Percentiles rank a stretch among this genome's conserved stretches.
Conservation (phyloP, 2,329 filamentous ascomycete species). For the Paracorniculantispora psalliotae region DNA sequence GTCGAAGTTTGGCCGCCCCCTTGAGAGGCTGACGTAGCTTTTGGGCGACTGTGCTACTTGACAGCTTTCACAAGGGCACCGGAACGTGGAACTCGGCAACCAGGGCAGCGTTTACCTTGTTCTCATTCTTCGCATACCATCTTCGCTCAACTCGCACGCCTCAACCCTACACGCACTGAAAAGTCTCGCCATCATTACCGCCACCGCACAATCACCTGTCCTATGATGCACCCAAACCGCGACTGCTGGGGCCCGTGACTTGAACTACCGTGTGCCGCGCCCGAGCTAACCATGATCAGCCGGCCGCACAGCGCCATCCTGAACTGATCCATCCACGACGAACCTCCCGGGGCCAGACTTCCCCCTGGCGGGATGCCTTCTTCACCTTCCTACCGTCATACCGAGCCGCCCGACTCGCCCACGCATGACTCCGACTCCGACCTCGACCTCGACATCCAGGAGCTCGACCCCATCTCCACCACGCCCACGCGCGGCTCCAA, state of each 20-base stretch:
- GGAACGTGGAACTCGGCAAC: slow-evolving; percentile 1
- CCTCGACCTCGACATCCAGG: slow-evolving; percentile 69
- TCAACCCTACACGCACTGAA: not conserved
- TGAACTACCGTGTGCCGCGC: slow-evolving; percentile 8
- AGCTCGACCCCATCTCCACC: slow-evolving; percentile 64
- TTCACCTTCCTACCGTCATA: slow-evolving; percentile 45
- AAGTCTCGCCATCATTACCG: not conserved
- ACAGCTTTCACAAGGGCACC: not conserved
- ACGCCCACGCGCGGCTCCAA: slow-evolving; percentile 28
- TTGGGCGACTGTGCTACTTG: slow-evolving; percentile 1
- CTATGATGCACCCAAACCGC: slow-evolving; percentile 6
- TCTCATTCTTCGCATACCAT: not conserved
- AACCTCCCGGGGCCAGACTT: slow-evolving; percentile 2
- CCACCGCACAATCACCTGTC: not conserved
- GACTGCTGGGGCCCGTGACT: slow-evolving; percentile 12
- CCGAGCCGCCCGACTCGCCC: slow-evolving; percentile 60
- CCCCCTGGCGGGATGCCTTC: slow-evolving; percentile 50
- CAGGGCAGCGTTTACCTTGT: not conserved
- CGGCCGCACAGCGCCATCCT: slow-evolving; percentile 21
- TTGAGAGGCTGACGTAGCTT: slow-evolving; percentile 10
- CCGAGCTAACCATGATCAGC: slow-evolving; percentile 13
- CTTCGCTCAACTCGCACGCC: not conserved
- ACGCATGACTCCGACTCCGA: slow-evolving; percentile 68
- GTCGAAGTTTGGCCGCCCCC: not conserved
- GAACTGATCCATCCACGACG: slow-evolving; percentile 10